A percentile compares a stretch with the other conserved stretches of the same genome.
Evolutionary conservation across 2,329 filamentous ascomycete species (phyloP).

Genomic region (Aspergillus piperis): DNA sequence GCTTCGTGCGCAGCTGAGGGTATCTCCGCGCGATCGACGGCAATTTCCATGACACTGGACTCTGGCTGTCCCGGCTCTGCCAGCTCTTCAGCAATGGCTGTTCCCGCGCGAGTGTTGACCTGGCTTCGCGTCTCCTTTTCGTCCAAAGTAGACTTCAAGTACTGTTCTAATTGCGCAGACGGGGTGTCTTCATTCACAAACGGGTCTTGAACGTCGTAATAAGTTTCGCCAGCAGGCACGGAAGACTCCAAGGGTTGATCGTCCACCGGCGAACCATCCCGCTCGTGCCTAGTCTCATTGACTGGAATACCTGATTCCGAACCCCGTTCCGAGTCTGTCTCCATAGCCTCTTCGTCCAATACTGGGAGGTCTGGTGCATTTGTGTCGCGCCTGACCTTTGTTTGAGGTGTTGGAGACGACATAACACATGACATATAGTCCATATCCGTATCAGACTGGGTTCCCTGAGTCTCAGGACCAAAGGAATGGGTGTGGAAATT

Average conservation of each 20-base stretch:
- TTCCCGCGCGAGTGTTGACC: not conserved
- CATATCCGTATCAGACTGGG: conserved; percentile 16
- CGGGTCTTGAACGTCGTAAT: not conserved
- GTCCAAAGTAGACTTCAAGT: not conserved
- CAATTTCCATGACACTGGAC: no score
- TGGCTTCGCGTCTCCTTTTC: not conserved
- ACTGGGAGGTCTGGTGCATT: not conserved
- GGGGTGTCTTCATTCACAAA: not conserved
- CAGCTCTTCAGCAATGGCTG: not conserved
- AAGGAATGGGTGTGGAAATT: conserved; percentile 28
- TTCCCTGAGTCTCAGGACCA: conserved; percentile 10
- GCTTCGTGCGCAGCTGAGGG: not conserved
- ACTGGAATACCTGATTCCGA: not conserved
- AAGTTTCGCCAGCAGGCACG: not conserved
- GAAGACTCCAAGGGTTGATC: not conserved
- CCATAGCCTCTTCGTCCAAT: not conserved
- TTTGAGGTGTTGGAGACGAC: conserved; percentile 10
- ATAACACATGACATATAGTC: conserved; percentile 11
- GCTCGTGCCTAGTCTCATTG: not conserved
- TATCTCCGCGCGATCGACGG: not conserved
- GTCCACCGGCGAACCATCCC: not conserved
- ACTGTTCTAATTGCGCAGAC: not conserved
- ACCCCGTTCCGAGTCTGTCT: not conserved
- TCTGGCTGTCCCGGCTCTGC: not conserved
- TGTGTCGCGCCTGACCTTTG: not conserved